Evolutionary conservation across 345 rosid genomes (phyloP).

Genomic region (Lagerstroemia speciosa): DNA sequence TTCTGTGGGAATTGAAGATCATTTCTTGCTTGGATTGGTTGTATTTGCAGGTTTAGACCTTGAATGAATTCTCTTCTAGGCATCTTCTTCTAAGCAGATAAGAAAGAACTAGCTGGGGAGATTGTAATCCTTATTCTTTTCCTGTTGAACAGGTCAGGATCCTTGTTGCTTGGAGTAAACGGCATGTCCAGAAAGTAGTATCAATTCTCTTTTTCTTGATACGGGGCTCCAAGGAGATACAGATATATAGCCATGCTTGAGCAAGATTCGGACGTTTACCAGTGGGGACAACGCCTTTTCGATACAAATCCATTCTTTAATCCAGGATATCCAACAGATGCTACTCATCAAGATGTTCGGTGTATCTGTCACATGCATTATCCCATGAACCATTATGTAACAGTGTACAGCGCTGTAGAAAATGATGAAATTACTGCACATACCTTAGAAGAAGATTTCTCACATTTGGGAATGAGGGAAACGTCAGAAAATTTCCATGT

Average conservation of each 20-base stretch:
- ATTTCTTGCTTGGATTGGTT: too few species aligned
- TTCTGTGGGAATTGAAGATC: not conserved
- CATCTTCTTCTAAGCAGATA: not conserved
- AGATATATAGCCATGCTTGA: conserved; percentile 31
- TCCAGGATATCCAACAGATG: conserved; percentile 44
- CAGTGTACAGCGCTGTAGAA: conserved; percentile 48
- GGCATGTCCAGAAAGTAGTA: conserved; percentile 4
- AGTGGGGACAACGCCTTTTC: conserved; percentile 58
- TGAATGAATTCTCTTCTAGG: not conserved
- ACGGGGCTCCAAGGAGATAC: conserved; percentile 5
- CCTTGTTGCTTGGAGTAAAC: not conserved
- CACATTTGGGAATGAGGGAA: conserved; percentile 58
- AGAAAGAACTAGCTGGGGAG: not conserved
- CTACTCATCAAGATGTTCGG: conserved; percentile 29
- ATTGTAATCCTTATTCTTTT: not conserved
- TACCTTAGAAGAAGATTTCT: conserved; percentile 78
- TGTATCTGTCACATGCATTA: conserved; percentile 24
- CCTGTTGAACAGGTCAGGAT: not conserved
- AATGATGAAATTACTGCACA: conserved; percentile 85
- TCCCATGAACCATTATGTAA: conserved; percentile 35
- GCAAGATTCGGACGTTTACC: conserved; percentile 37
- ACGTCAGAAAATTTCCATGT: conserved; percentile 26
- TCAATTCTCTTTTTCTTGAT: not conserved
- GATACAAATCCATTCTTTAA: conserved; percentile 36
- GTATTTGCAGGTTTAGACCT: not conserved